These are phyloP conservation scores for Aspergillus melleus DNA, from an alignment of 2,329 filamentous ascomycete species.

Conservation along the genomic window DNA sequence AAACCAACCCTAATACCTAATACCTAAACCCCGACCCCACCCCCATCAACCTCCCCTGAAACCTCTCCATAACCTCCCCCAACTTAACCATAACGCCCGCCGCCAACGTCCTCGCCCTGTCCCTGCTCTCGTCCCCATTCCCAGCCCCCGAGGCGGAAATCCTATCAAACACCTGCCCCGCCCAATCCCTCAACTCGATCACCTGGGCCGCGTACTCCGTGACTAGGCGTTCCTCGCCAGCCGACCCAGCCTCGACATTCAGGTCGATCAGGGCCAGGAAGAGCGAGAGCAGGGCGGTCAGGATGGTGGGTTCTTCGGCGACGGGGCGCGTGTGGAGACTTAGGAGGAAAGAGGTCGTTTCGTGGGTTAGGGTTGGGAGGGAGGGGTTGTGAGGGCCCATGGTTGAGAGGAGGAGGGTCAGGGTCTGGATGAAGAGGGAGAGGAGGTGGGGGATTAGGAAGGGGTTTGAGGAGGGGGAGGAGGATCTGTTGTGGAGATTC, in stretches of 20 bases:
- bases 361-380: conserved; percentile 76
- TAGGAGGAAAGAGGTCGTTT: conserved; percentile 82
- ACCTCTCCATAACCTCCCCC: conserved; percentile 78
- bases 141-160: conserved; percentile 41
- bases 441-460: conserved; percentile 75
- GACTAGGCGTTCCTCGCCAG: conserved; percentile 68
- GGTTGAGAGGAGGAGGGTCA: conserved; percentile 79
- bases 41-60: conserved; percentile 74
- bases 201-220: conserved; percentile 73
- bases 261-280: conserved; percentile 80
- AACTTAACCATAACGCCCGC: conserved; percentile 78
- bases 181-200: conserved; percentile 87
- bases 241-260: conserved; percentile 55
- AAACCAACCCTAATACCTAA: conserved; percentile 10
- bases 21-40: conserved; percentile 55
- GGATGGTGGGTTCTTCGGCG: conserved; percentile 63
- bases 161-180: conserved; percentile 69
- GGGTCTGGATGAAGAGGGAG: conserved; percentile 78
- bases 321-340: conserved; percentile 57
- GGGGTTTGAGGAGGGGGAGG: conserved; percentile 53
- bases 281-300: conserved; percentile 74
- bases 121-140: conserved; percentile 48
- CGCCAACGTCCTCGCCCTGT: conserved; percentile 58
- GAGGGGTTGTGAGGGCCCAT: conserved; percentile 75
- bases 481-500: conserved; percentile 26